phyloP scores from a whole-genome alignment of 805 yeast species.

The Zygosaccharomyces gambellarensis region DNA sequence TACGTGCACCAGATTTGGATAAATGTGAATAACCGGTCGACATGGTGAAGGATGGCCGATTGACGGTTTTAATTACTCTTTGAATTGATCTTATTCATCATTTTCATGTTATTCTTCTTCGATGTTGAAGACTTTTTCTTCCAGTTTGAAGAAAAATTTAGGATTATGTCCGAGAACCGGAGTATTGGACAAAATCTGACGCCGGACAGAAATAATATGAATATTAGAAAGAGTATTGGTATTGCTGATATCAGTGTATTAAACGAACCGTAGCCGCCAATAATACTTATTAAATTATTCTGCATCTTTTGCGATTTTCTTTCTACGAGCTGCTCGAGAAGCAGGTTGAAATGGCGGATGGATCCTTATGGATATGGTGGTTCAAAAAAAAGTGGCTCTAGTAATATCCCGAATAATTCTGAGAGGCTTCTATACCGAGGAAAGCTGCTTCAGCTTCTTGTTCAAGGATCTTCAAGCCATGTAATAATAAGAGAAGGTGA shows the following conservation, averaged over 20 bases:
- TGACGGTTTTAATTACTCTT: neutral
- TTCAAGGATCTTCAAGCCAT: too few species aligned
- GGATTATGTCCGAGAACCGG: neutral
- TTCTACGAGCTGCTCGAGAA: too few species aligned
- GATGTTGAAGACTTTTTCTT: neutral
- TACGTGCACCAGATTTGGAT: slow-evolving; percentile 38
- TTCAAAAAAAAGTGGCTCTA: too few species aligned
- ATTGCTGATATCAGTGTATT: neutral
- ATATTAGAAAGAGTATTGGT: neutral
- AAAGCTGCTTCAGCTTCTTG: too few species aligned
- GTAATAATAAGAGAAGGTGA: too few species aligned
- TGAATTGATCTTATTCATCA: neutral
- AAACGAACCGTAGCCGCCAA: neutral
- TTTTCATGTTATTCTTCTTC: neutral
- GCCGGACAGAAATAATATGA: neutral
- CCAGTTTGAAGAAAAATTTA: neutral
- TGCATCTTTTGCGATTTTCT: too few species aligned
- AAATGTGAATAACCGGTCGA: slow-evolving; percentile 27
- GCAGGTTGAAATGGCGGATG: too few species aligned
- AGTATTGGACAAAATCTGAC: neutral
- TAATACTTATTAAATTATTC: neutral
- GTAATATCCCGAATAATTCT: too few species aligned
- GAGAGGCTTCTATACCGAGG: too few species aligned
- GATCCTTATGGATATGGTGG: too few species aligned
- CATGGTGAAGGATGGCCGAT: slow-evolving; percentile 8